Conservation (phyloP, 768 basidiomycete species). For the Macrolepiota fuliginosa region DNA sequence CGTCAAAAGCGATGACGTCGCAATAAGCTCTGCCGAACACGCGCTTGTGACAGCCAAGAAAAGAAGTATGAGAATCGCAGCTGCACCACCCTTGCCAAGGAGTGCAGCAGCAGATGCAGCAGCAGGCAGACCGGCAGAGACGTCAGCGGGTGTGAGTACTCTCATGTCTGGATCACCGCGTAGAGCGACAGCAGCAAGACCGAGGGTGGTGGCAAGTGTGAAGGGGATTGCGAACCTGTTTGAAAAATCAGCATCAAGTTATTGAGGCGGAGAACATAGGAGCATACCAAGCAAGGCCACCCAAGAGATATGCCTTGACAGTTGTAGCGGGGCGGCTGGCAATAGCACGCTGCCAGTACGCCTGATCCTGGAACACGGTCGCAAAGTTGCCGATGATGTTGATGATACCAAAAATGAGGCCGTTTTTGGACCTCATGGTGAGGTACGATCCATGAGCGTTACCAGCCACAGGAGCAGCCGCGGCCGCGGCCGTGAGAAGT, state of each 20-base stretch:
- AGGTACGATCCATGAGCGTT: conserved; percentile 87
- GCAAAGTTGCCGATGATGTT: conserved; percentile 86
- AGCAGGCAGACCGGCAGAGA: conserved; percentile 84
- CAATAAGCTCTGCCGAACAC: conserved; percentile 88
- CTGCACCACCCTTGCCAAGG: conserved; percentile 77
- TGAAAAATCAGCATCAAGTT: not conserved
- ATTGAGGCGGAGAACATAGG: not conserved
- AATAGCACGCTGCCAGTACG: conserved; percentile 93
- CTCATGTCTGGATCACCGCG: conserved; percentile 54
- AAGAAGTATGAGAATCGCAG: conserved; percentile 75
- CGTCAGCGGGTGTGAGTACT: conserved; percentile 51
- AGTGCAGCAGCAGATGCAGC: conserved; percentile 82
- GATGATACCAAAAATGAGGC: conserved; percentile 82
- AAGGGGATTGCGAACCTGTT: conserved; percentile 85
- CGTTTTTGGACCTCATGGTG: conserved; percentile 73
- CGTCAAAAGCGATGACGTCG: conserved; percentile 79
- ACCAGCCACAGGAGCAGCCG: conserved; percentile 59
- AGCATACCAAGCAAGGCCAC: conserved; percentile 84
- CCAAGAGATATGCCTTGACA: conserved; percentile 88
- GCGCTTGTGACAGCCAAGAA: conserved; percentile 82
- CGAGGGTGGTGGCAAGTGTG: conserved; percentile 82
- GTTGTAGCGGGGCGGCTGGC: conserved; percentile 81
- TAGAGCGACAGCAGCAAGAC: conserved; percentile 84
- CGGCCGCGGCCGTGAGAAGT: conserved; percentile 60
- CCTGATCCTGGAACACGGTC: conserved; percentile 58